These are phyloP conservation scores for Aschersonia sp. DNA, from an alignment of 2,329 filamentous ascomycete species.

Conservation along the genomic window DNA sequence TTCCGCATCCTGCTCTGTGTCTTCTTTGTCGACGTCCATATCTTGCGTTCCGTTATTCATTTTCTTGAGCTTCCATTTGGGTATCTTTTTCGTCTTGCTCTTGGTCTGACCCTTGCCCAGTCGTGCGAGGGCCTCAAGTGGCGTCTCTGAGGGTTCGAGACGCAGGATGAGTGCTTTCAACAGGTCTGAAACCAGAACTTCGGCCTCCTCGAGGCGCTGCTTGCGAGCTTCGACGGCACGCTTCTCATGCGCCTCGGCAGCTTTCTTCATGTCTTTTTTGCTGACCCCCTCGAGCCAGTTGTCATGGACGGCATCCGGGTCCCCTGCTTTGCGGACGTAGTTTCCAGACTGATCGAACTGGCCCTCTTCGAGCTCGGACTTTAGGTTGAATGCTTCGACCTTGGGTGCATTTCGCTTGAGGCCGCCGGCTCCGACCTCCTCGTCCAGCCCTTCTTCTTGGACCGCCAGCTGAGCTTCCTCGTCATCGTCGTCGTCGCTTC, in stretches of 20 bases:
- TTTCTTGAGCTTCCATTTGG: slow-evolving; percentile 59
- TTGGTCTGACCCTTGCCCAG: slow-evolving; percentile 55
- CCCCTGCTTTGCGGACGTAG: slow-evolving; percentile 74
- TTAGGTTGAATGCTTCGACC: slow-evolving; percentile 93
- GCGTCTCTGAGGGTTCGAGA: slow-evolving; percentile 70
- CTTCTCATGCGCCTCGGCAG: slow-evolving; percentile 75
- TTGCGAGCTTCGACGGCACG: slow-evolving; percentile 63
- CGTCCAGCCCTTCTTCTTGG: slow-evolving; percentile 64
- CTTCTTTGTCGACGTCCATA: slow-evolving; percentile 56
- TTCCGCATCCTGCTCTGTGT: slow-evolving; percentile 42
- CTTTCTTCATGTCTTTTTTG: slow-evolving; percentile 84
- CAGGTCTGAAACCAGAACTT: slow-evolving; percentile 57
- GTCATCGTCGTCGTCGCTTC: slow-evolving; percentile 47
- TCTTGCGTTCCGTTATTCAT: slow-evolving; percentile 35
- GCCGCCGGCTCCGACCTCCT: slow-evolving; percentile 78
- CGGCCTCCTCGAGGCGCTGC: slow-evolving; percentile 61
- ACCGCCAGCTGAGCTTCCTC: slow-evolving; percentile 58
- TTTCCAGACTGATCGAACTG: slow-evolving; percentile 85
- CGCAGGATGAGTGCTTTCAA: slow-evolving; percentile 57
- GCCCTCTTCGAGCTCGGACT: slow-evolving; percentile 78
- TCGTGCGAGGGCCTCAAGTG: slow-evolving; percentile 73
- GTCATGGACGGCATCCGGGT: slow-evolving; percentile 84
- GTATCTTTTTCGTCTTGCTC: slow-evolving; percentile 42
- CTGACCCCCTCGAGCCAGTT: slow-evolving; percentile 83
- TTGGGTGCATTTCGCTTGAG: slow-evolving; percentile 89